Evolutionary conservation across 768 basidiomycete species (phyloP).

Genomic region (Suillus hirtellus): DNA sequence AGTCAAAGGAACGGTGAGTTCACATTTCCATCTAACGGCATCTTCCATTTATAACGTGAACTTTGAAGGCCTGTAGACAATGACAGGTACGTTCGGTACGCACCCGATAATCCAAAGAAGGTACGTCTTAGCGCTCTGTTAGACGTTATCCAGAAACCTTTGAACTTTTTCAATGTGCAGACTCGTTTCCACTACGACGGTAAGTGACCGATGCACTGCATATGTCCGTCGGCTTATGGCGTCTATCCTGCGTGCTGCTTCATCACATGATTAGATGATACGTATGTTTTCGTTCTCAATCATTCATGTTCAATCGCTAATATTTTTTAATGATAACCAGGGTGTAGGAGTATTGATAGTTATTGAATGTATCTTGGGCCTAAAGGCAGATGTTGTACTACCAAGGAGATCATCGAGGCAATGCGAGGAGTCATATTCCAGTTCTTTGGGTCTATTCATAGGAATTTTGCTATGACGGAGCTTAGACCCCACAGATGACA

Average conservation of each 20-base stretch:
- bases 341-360: constrained; percentile 27
- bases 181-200: constrained; percentile 84
- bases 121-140: constrained; percentile 37
- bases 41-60: constrained; percentile 9
- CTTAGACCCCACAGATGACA: neutral
- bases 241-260: constrained; percentile 9
- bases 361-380: constrained; percentile 16
- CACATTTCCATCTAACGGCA: constrained; percentile 6
- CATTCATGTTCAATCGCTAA: neutral
- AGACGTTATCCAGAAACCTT: constrained; percentile 5
- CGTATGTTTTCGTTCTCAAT: constrained; percentile 42
- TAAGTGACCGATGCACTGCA: constrained; percentile 33
- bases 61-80: constrained; percentile 72
- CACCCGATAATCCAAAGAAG: constrained; percentile 88
- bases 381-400: constrained; percentile 19
- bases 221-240: constrained; percentile 18
- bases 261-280: constrained; percentile 47
- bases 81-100: constrained; percentile 75
- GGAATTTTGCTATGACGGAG: neutral
- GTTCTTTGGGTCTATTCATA: neutral
- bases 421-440: neutral
- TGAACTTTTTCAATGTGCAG: constrained; percentile 37
- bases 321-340: constrained; percentile 23
- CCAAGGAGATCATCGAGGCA: neutral
- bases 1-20: constrained; percentile 66